phyloP scores from a whole-genome alignment of 108 stramenopile genomes.

The Epithemia pelagica region DNA sequence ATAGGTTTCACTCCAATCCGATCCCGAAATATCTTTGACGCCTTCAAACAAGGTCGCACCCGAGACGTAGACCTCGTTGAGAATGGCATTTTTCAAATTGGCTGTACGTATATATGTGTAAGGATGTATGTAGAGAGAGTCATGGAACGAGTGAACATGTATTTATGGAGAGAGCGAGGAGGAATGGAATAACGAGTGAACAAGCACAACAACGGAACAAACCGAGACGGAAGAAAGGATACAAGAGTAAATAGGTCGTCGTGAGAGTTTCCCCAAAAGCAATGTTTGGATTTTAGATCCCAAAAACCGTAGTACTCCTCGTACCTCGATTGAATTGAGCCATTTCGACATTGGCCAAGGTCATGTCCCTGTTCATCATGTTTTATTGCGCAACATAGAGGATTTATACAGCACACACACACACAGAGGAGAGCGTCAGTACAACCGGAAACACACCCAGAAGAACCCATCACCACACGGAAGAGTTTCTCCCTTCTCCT shows the following conservation, averaged over 20 bases:
- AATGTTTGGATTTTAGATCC: no score
- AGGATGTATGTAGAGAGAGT: no score
- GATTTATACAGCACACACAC: no score
- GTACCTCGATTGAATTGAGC: constrained; percentile 72
- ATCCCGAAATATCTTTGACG: constrained; percentile 64
- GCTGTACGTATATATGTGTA: no score
- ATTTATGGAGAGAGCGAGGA: background rate
- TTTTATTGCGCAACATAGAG: no score
- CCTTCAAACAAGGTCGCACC: constrained; percentile 88
- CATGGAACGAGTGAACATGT: constrained; percentile 9
- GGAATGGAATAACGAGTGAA: background rate
- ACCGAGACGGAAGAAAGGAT: no score
- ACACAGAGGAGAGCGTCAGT: no score
- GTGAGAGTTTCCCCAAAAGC: no score
- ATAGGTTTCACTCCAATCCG: constrained; percentile 83
- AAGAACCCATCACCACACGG: no score
- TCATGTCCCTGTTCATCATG: constrained; percentile 41
- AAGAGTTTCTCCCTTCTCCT: background rate
- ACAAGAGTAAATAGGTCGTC: no score
- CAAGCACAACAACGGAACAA: constrained; percentile 6
- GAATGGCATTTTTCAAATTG: constrained; percentile 57
- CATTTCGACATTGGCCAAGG: constrained; percentile 76
- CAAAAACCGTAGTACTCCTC: no score
- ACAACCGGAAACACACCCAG: no score
- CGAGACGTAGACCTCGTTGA: constrained; percentile 86